These are phyloP conservation scores for Torulaspora pretoriensis DNA, from an alignment of 1,139 yeast genomes.

Conservation along the genomic window DNA sequence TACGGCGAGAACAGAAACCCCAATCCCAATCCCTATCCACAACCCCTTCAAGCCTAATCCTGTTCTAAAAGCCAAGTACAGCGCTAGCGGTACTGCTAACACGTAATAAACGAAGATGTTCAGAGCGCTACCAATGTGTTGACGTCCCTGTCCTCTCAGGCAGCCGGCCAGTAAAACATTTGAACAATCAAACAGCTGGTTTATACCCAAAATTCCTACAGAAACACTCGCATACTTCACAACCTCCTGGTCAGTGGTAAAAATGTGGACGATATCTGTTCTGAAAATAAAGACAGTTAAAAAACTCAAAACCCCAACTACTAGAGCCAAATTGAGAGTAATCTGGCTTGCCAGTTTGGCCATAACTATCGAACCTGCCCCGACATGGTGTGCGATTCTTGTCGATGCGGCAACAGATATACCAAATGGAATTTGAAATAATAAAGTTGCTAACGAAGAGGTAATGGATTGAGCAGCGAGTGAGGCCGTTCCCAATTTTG, in stretches of 20 bases:
- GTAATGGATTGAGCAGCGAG: constrained; percentile 44
- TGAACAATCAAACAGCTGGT: constrained; percentile 53
- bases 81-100: constrained; percentile 57
- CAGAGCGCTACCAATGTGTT: constrained; percentile 58
- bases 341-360: constrained; percentile 37
- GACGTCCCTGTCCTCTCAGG: constrained; percentile 65
- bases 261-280: constrained; percentile 32
- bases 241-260: constrained; percentile 29
- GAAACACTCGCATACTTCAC: constrained; percentile 22
- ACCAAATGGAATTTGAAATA: constrained; percentile 43
- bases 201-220: constrained; percentile 46
- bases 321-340: constrained; percentile 20
- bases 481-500: constrained; percentile 41
- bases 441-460: constrained; percentile 41
- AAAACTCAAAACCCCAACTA: constrained; percentile 14
- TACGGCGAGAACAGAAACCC: constrained; percentile 48
- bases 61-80: constrained; percentile 48
- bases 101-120: constrained; percentile 55
- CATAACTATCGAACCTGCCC: constrained; percentile 24
- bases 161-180: constrained; percentile 59
- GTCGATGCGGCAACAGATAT: constrained; percentile 43
- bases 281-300: constrained; percentile 25
- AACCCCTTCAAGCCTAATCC: constrained; percentile 49
- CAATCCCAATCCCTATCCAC: constrained; percentile 63
- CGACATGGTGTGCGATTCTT: constrained; percentile 41